Evolutionary conservation across 208 protist genomes (phyloP).

Genomic region (Wallacemonas sp.): DNA sequence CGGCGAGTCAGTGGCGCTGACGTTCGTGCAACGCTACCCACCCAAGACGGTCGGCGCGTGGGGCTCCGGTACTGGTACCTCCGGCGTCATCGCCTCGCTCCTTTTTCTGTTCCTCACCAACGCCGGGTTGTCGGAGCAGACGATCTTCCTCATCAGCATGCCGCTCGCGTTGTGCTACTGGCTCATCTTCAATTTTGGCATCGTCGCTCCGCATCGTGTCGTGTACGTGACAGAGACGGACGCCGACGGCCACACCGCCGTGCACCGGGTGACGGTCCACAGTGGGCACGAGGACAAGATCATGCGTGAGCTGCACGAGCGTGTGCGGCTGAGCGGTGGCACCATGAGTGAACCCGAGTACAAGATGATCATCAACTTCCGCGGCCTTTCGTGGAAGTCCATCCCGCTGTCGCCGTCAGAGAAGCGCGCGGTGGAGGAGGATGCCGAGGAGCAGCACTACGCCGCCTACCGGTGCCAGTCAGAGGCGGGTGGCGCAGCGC

Average conservation of each 20-base stretch:
- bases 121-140: constrained; percentile 38
- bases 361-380: constrained; percentile 53
- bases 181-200: constrained; percentile 63
- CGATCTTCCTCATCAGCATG: constrained; percentile 73
- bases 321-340: background rate
- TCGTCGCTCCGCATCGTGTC: constrained; percentile 51
- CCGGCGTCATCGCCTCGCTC: constrained; percentile 74
- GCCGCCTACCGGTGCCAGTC: background rate
- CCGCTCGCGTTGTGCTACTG: constrained; percentile 68
- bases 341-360: constrained; percentile 27
- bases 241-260: background rate
- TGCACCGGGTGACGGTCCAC: constrained; percentile 15
- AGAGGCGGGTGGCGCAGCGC: background rate
- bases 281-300: constrained; percentile 33
- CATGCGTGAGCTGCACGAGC: constrained; percentile 20
- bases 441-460: background rate
- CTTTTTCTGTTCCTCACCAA: constrained; percentile 70
- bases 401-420: constrained; percentile 15
- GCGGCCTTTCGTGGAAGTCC: constrained; percentile 28
- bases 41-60: constrained; percentile 78
- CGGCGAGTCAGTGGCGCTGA: constrained; percentile 76
- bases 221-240: constrained; percentile 17
- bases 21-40: constrained; percentile 81
- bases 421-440: background rate
- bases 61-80: constrained; percentile 86